These are phyloP conservation scores for Alternaria rosae DNA, from an alignment of 2,329 filamentous ascomycete species.

Conservation along the genomic window DNA sequence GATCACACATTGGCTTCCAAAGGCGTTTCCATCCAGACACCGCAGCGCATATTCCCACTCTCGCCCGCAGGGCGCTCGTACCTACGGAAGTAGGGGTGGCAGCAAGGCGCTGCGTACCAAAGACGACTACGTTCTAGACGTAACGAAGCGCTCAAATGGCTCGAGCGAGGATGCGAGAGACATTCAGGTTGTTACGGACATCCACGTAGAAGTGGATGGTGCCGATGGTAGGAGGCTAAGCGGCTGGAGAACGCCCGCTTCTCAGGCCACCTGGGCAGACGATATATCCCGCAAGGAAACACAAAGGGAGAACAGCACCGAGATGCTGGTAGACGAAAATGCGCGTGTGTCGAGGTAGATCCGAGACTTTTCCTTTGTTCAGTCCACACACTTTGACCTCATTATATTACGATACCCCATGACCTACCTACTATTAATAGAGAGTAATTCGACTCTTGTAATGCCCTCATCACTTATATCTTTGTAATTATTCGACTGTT, in stretches of 20 bases:
- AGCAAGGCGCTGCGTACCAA: conserved; percentile 8
- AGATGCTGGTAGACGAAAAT: conserved; percentile 4
- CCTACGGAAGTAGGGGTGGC: conserved; percentile 20
- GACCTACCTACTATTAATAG: conserved; percentile 7
- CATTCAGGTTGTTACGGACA: conserved; percentile 37
- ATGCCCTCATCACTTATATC: not conserved
- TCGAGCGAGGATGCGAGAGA: conserved; percentile 16
- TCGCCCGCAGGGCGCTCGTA: conserved; percentile 13
- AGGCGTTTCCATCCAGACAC: conserved; percentile 28
- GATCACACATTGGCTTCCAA: conserved; percentile 32
- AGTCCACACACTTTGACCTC: not conserved
- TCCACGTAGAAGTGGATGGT: conserved; percentile 29
- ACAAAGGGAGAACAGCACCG: conserved; percentile 3
- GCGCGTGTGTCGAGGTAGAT: not conserved
- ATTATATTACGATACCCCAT: conserved; percentile 8
- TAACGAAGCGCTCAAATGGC: conserved; percentile 2
- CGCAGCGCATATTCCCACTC: conserved; percentile 14
- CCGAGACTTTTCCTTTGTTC: not conserved
- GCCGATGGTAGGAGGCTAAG: conserved; percentile 5
- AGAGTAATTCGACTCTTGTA: not conserved
- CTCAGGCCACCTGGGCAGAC: conserved; percentile 6
- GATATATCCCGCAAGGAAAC: not conserved
- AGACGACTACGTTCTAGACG: conserved; percentile 14
- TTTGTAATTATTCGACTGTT: not conserved
- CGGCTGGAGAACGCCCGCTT: conserved; percentile 17